A percentile compares a stretch with the other conserved stretches of the same genome.
phyloP scores from a whole-genome alignment of 139 green algal genomes.

The Chlamydomonas sphaeroides region DNA sequence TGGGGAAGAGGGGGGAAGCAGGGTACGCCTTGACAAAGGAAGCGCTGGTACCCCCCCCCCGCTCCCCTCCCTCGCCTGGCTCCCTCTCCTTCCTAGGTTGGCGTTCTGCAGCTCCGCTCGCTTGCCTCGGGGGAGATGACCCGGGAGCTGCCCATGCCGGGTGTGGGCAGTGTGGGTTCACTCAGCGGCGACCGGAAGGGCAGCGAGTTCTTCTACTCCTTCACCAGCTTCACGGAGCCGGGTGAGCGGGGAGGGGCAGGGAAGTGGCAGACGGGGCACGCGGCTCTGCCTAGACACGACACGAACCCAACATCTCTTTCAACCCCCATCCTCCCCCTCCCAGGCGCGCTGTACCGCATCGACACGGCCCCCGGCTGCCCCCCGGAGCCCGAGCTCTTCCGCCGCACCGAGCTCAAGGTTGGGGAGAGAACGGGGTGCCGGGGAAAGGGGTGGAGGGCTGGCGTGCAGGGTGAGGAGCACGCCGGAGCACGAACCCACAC shows the following conservation, averaged over 20 bases:
- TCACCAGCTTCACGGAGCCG: constrained; percentile 63
- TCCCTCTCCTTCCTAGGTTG: not conserved
- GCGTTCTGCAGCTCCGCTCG: constrained; percentile 70
- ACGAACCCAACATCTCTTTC: too few species aligned
- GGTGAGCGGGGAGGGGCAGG: too few species aligned
- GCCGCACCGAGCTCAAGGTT: constrained; percentile 75
- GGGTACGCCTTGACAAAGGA: not conserved
- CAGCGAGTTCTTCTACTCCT: constrained; percentile 83
- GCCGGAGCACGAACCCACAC: too few species aligned
- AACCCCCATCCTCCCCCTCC: too few species aligned
- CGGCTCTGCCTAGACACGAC: too few species aligned
- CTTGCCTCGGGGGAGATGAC: constrained; percentile 57
- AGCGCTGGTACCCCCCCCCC: not conserved
- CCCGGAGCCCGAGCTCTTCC: constrained; percentile 69
- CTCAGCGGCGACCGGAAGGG: constrained; percentile 72
- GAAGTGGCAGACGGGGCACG: too few species aligned
- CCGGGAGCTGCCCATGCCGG: constrained; percentile 69
- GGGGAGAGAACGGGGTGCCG: too few species aligned
- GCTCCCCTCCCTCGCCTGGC: not conserved
- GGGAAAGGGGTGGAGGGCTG: too few species aligned
- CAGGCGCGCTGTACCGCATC: constrained; percentile 72
- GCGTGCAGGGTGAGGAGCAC: too few species aligned
- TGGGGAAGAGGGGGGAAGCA: not conserved
- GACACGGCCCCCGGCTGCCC: constrained; percentile 50
- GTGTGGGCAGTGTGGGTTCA: constrained; percentile 65